Conservation (phyloP, 2,329 filamentous ascomycete genomes). For the Trichoderma lentiforme region DNA sequence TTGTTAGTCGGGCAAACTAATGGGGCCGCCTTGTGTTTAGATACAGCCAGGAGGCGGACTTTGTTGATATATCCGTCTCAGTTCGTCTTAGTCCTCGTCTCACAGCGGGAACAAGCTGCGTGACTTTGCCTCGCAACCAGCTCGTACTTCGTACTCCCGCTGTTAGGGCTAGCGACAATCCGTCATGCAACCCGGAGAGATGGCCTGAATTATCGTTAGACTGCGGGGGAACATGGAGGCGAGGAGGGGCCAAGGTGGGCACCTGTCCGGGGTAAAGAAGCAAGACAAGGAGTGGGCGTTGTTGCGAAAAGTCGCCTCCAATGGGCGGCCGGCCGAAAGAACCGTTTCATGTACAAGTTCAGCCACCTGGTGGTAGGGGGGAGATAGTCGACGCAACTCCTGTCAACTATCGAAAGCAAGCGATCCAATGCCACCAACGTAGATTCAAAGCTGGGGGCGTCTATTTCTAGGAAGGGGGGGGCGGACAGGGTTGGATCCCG, state of each 20-base stretch:
- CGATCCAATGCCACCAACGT: background rate
- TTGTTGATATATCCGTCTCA: background rate
- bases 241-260: background rate
- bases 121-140: background rate
- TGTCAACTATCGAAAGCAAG: conserved; percentile 9
- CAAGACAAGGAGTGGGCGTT: background rate
- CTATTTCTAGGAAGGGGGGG: background rate
- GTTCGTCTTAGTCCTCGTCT: background rate
- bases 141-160: background rate
- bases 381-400: conserved; percentile 5
- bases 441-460: background rate
- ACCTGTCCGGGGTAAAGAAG: conserved; percentile 5
- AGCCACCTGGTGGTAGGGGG: conserved; percentile 4
- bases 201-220: conserved; percentile 8
- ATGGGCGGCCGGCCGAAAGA: background rate
- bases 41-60: background rate
- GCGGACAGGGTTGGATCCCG: background rate
- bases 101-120: background rate
- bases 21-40: background rate
- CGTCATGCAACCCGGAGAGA: conserved; percentile 6
- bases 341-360: background rate
- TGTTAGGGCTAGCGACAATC: background rate
- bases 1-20: background rate
- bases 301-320: background rate
- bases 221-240: conserved; percentile 10